Evolutionary conservation across 306 rosid genomes (phyloP), one percentile per base, ranked within the genome.

Genomic region (Prunus salicina): DNA sequence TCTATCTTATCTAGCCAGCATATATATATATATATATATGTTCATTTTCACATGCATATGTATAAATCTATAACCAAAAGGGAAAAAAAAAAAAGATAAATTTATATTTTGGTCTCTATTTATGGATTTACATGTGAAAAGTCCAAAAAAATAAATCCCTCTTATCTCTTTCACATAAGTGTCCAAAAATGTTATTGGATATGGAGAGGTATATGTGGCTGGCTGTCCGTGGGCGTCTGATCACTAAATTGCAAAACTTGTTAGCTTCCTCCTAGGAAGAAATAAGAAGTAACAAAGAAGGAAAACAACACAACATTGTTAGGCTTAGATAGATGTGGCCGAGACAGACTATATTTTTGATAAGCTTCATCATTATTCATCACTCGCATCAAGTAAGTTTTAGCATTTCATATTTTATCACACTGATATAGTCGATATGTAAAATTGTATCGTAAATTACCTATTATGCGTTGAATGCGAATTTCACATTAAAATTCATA

Each of bases 211-310:
- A 56, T 38, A 38, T 13, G 51, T 56, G 52, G 38, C 38, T 20
- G 64, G 38, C 38, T 20, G 64, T 38, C 65, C 53, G 52, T 3
- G 66, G 41, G 15, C 55, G 12, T 12, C 25, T 16, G 9, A 32
- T 32, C 75, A 32, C 20, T 71, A 53, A 56, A 34, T 15, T 63
- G n/a, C 20, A 63, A 15, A 15, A 30, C 67, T 63, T 15, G 49
- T 64, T 64, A 64, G 25, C 49, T 73, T 18, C 12, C 34, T 25
- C 77, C 69, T 60, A 73, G 68, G 77, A 72, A 57, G 22, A 60
- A 41, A 55, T 32, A 45, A 58, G 9, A 15, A 57, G 25, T 38
- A 38, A 38, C 43, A 0, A 38, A 38, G 9, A 38, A 32, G 38
- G 38, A 32, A 32, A 0, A 32, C 38, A 32, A 72, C 2, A 38